These are phyloP conservation scores for Schizophyllum commune DNA, from an alignment of 1,284 basidiomycete species.

Conservation along the genomic window DNA sequence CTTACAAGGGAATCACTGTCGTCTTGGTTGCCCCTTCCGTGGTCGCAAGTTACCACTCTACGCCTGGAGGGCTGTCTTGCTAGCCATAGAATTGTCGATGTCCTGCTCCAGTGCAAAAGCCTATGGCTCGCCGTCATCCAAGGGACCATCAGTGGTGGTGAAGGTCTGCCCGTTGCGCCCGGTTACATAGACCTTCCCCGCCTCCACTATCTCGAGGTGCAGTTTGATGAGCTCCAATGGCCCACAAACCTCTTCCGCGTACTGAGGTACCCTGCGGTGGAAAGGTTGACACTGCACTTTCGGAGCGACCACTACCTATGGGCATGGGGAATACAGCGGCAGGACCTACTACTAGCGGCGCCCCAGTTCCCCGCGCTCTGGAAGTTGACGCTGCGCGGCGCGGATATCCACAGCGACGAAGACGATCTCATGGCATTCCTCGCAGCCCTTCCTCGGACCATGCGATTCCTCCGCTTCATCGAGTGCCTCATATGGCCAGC, in stretches of 20 bases:
- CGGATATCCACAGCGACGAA: neutral
- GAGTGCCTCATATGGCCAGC: neutral
- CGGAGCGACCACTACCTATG: neutral
- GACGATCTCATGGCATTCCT: neutral
- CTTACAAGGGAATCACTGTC: too few relatives aligned
- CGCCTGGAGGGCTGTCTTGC: too few relatives aligned
- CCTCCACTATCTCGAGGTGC: neutral
- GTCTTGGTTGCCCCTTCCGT: neutral
- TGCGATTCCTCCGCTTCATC: neutral
- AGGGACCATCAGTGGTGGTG: too few relatives aligned
- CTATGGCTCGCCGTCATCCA: too few relatives aligned
- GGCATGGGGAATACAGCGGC: neutral
- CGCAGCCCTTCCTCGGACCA: neutral
- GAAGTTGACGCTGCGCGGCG: neutral
- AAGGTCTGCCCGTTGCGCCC: too few relatives aligned
- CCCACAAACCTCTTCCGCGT: neutral
- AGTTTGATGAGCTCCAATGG: neutral
- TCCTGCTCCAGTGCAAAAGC: too few relatives aligned
- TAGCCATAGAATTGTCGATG: too few relatives aligned
- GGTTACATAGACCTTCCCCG: neutral
- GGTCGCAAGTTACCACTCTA: neutral
- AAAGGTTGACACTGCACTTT: neutral
- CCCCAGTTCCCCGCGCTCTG: neutral
- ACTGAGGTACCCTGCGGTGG: neutral
- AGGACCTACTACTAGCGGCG: neutral